Evolutionary conservation across 2,329 filamentous ascomycete species (phyloP), one percentile per base, ranked within the genome.

Genomic region (Colletotrichum shisoi): DNA sequence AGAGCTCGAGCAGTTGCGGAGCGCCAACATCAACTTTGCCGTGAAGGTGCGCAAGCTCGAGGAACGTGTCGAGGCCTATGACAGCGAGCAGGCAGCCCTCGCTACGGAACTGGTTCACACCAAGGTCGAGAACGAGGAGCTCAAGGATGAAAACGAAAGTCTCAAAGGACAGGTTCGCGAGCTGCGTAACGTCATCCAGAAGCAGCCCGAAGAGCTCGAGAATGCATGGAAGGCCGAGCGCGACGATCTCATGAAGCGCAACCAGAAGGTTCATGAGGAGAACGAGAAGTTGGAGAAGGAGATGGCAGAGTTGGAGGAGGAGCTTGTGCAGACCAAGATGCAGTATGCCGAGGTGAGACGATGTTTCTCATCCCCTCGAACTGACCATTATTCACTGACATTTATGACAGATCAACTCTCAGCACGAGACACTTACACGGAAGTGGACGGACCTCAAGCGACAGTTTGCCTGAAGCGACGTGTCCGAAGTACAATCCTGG

Each of bases 261-360:
- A 98, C 76, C 87, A 91, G 70, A 93, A 96, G 74, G 94, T 98
- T 8, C 94, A 98, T 74, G 93, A 96, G 72, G 93, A 97, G 80
- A 99, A 98, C 74, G 85, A 91, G 68, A 87, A 85, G 65, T 81
- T 99, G 71, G 94, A 97, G 79, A 94, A 96, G 75, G 92, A 95
- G 74, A 86, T 97, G 85, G 85, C 87, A 5, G 93, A 97, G 72
- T 91, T 98, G 82, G 95, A 98, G 82, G 91, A 94, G 78, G 89
- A 93, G 77, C 82, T 99, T 71, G 94, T 99, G 70, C 88, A 90
- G 76, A 95, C 93, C 1, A 99, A 99, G 85, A 91, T 99, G 91
- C 87, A 88, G 74, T 93, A 94, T 81, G 95, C 95, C 62, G 93
- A 97, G 89, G 94, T 97, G 84, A 83, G 89, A 82, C 58, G n/a